Conservation (phyloP, 225 moss, liverwort and hornwort species). For the Antitrichia curtipendula region DNA sequence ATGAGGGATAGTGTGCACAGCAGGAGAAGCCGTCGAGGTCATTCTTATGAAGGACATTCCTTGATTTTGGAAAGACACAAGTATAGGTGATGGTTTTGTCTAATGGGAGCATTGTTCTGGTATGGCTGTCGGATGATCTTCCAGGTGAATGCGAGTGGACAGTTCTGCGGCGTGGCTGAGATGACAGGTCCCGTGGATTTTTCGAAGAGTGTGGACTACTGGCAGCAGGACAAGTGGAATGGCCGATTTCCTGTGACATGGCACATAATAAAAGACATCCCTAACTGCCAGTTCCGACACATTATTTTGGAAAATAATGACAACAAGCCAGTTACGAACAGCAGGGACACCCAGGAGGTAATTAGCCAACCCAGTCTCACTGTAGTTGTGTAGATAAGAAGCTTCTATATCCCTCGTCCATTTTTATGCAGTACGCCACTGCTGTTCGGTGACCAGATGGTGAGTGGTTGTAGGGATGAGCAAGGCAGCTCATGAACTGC, state of each 20-base stretch:
- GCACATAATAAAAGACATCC: slow-evolving; percentile 97
- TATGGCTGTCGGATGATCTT: not conserved
- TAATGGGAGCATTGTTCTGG: not conserved
- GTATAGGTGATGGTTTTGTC: not conserved
- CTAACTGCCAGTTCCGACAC: slow-evolving; percentile 92
- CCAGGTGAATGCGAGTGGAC: slow-evolving; percentile 98
- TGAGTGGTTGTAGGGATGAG: not conserved
- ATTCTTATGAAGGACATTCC: not conserved
- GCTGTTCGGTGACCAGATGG: not conserved
- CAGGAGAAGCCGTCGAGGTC: not conserved
- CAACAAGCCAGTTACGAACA: slow-evolving; percentile 96
- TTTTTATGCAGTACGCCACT: not conserved
- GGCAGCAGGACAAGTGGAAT: slow-evolving; percentile 99
- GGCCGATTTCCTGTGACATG: slow-evolving; percentile 87
- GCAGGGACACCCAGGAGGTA: slow-evolving; percentile 98
- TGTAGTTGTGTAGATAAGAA: not conserved
- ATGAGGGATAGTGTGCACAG: not conserved
- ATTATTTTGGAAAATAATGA: slow-evolving; percentile 94
- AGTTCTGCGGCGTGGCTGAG: slow-evolving; percentile 93
- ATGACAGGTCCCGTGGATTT: slow-evolving; percentile 95
- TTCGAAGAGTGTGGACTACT: slow-evolving; percentile 81
- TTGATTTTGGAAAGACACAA: not conserved
- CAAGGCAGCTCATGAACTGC: not conserved
- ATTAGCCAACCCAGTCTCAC: not conserved
- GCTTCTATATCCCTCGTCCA: not conserved